Conservation (phyloP, 306 rosid genomes). For the Sindora glabra region DNA sequence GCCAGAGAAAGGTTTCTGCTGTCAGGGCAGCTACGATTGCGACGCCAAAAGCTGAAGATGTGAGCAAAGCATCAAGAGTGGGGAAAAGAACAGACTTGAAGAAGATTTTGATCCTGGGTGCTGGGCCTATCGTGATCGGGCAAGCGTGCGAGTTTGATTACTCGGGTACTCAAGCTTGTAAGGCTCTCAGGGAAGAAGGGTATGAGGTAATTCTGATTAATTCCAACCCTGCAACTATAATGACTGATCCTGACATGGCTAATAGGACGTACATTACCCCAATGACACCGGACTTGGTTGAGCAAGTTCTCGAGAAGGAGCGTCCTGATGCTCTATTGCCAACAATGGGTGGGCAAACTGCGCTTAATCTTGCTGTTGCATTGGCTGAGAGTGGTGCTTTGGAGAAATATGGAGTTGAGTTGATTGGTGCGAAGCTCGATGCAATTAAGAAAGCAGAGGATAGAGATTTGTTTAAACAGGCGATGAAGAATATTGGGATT, state of each 20-base stretch:
- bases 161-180: constrained; percentile 96
- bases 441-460: constrained; percentile 92
- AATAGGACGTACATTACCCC: constrained; percentile 79
- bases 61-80: not conserved
- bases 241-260: constrained; percentile 94
- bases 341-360: constrained; percentile 97
- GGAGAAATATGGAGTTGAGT: constrained; percentile 59
- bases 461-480: constrained; percentile 79
- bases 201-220: constrained; percentile 85
- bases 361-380: constrained; percentile 76
- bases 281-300: constrained; percentile 88
- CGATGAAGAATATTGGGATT: constrained; percentile 81
- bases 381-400: constrained; percentile 74
- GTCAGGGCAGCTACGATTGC: not conserved
- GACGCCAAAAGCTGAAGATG: not conserved
- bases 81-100: constrained; percentile 81
- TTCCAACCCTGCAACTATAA: constrained; percentile 92
- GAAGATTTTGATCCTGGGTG: constrained; percentile 89
- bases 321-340: constrained; percentile 89
- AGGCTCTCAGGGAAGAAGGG: constrained; percentile 84
- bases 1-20: not conserved
- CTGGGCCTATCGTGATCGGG: constrained; percentile 92
- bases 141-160: constrained; percentile 97
- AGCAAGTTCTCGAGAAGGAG: constrained; percentile 71
- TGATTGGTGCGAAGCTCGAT: constrained; percentile 92